Percentiles rank a stretch among this genome's conserved stretches.
These are phyloP conservation scores for Schoenoplectus tabernaemontani DNA, from an alignment of 202 grass and related monocot genomes.

Conservation along the genomic window DNA sequence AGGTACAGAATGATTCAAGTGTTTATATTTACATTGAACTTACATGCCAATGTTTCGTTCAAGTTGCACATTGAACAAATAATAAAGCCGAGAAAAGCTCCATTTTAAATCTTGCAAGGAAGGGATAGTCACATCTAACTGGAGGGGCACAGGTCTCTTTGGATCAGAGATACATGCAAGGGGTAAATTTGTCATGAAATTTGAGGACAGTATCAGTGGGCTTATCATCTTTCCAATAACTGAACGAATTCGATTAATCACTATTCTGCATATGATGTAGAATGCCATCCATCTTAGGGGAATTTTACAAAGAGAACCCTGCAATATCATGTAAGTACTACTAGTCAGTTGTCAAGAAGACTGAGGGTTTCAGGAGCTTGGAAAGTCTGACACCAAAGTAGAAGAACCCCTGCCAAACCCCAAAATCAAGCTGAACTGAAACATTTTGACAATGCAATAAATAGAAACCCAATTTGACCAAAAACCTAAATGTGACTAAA, in stretches of 20 bases:
- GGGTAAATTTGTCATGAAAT: slow-evolving; percentile 42
- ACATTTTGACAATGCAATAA: not conserved
- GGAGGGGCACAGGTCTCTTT: slow-evolving; percentile 61
- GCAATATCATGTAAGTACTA: slow-evolving; percentile 28
- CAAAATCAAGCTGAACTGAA: not conserved
- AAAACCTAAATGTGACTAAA: not conserved
- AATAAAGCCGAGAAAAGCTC: slow-evolving; percentile 83
- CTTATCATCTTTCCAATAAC: slow-evolving; percentile 31
- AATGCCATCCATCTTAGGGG: slow-evolving; percentile 36
- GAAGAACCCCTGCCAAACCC: not conserved
- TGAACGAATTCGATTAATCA: slow-evolving; percentile 24
- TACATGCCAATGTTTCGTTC: slow-evolving; percentile 94
- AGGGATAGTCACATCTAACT: slow-evolving; percentile 68
- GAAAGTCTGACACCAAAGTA: slow-evolving; percentile 11
- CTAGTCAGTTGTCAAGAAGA: slow-evolving; percentile 27
- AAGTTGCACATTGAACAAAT: slow-evolving; percentile 90
- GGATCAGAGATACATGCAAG: slow-evolving; percentile 82
- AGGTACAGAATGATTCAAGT: slow-evolving; percentile 20
- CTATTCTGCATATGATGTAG: slow-evolving; percentile 43
- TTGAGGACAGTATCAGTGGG: slow-evolving; percentile 27
- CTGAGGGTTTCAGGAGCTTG: slow-evolving; percentile 8
- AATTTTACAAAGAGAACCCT: slow-evolving; percentile 43
- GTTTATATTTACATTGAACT: slow-evolving; percentile 33
- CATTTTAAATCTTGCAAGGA: slow-evolving; percentile 68
- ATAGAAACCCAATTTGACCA: not conserved